Base-by-base conservation (phyloP, 192 early-diverging fungal genomes). In the Powellomyces hirtus region DNA sequence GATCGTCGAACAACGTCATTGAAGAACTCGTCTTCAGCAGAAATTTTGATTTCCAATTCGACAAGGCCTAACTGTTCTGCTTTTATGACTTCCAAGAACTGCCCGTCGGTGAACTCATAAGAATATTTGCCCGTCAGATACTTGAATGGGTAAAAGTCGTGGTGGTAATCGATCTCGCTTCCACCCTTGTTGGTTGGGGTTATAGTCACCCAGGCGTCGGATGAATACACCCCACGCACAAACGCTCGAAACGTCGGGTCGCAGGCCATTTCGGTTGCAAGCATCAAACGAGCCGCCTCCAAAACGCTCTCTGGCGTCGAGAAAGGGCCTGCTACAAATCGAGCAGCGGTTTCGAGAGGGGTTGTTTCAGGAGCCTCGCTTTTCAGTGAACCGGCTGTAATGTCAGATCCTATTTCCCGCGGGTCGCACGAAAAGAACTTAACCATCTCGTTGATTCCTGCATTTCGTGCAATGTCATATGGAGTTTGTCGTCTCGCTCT, bases 81-180 rank as follows among this genome's bases (percentile, higher is more conserved):
- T 50, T 88, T 81, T 20, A 90, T 68, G 0, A 97, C 83, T 34
- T 86, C 83, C 33, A 94, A 68, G 74, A 94, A 94, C 75, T 92
- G 87, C 1, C 84, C 89, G 56, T 85, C 79, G 7, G 83, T 82
- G 61, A 94, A 94, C 37, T 81, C 85, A 1, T 73, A 75, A 5
- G 90, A 76, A 16, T 87, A 91, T 72, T 95, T 97, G 35, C 88
- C 81, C 16, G 73, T 70, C 50, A 98, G 65, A 38, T 89, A 96
- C 81, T 96, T 95, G 82, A 95, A 94, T 4, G 88, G 84, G 59
- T 84, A 87, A 56, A 88, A 92, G 0, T 89, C 84, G 61, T 97
- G 94, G 13, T 84, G 75, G 11, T 83, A 83, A 42, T 92, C 88
- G 59, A 98, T 94, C 60, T 88, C 88, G 31, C 62, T 78, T 27